A percentile compares a stretch with the other conserved stretches of the same genome.
phyloP scores from a whole-genome alignment of 371 early-diverging fungal genomes.

The Gilbertella persicaria region DNA sequence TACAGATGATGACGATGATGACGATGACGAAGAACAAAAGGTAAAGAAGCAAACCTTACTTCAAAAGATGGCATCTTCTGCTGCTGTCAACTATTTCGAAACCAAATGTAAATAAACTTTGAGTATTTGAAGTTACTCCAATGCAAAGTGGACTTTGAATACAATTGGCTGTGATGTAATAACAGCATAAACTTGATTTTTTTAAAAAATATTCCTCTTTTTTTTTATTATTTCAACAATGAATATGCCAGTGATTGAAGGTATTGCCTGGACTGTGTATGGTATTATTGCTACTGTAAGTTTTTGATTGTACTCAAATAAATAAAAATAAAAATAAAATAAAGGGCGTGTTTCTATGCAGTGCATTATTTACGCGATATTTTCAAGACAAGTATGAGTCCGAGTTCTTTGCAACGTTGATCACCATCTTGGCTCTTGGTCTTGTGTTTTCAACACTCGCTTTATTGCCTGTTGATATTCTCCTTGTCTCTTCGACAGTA shows the following conservation, averaged over 20 bases:
- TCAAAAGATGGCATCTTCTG: slow-evolving; percentile 28
- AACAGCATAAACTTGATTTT: too few species aligned
- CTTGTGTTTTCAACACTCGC: slow-evolving; percentile 57
- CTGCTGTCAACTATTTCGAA: slow-evolving; percentile 28
- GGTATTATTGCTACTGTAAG: slow-evolving; percentile 33
- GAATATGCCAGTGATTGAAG: slow-evolving; percentile 27
- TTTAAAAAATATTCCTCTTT: too few species aligned
- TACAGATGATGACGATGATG: slow-evolving; percentile 27
- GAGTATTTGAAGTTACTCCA: too few species aligned
- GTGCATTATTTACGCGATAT: slow-evolving; percentile 54
- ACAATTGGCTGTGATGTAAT: too few species aligned
- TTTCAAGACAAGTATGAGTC: slow-evolving; percentile 60
- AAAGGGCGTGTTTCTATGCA: slow-evolving; percentile 53
- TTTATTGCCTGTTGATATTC: slow-evolving; percentile 69
- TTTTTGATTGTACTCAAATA: background rate
- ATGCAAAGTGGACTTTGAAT: too few species aligned
- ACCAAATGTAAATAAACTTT: slow-evolving; percentile 14
- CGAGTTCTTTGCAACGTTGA: slow-evolving; percentile 56
- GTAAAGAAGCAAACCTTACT: slow-evolving; percentile 25
- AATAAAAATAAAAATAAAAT: background rate
- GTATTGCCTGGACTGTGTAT: slow-evolving; percentile 40
- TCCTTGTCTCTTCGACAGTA: slow-evolving; percentile 66
- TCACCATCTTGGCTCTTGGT: slow-evolving; percentile 54
- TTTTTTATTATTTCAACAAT: too few species aligned
- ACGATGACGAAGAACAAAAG: slow-evolving; percentile 28